A percentile compares a stretch with the other conserved stretches of the same genome.
Evolutionary conservation across 192 early-diverging fungal genomes (phyloP).

Genomic region (Physocladia obscura): DNA sequence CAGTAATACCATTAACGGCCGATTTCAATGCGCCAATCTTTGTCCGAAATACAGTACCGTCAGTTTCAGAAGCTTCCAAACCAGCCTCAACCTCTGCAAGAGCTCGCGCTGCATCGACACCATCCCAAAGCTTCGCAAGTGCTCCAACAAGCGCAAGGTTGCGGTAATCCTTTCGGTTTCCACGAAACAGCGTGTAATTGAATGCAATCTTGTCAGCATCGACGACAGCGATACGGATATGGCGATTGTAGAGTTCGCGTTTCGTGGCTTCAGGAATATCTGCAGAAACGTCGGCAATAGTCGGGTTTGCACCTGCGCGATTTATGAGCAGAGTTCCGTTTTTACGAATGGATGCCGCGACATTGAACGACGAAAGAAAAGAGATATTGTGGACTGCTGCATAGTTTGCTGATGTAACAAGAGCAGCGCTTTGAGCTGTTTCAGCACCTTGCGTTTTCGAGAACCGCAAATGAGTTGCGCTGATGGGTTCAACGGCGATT

Average conservation of each 20-base stretch:
- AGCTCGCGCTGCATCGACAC: constrained; percentile 22
- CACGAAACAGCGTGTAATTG: constrained; percentile 57
- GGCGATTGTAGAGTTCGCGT: constrained; percentile 47
- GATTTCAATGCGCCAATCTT: constrained; percentile 39
- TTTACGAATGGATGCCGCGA: constrained; percentile 49
- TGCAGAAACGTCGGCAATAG: constrained; percentile 65
- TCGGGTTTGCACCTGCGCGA: constrained; percentile 41
- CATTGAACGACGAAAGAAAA: constrained; percentile 61
- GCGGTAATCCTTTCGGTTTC: constrained; percentile 41
- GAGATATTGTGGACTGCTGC: constrained; percentile 63
- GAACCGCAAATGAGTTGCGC: constrained; percentile 61
- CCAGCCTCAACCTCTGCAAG: constrained; percentile 19
- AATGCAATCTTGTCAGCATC: constrained; percentile 64
- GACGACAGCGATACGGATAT: constrained; percentile 61
- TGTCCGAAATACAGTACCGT: constrained; percentile 33
- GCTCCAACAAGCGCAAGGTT: constrained; percentile 60
- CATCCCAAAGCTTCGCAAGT: constrained; percentile 52
- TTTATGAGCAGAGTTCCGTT: constrained; percentile 65
- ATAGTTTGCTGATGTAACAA: constrained; percentile 53
- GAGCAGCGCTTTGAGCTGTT: constrained; percentile 31
- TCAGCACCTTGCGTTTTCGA: constrained; percentile 28
- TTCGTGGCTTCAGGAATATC: constrained; percentile 68
- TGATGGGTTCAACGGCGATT: constrained; percentile 59
- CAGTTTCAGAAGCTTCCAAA: constrained; percentile 9
- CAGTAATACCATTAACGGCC: constrained; percentile 24